Base-by-base conservation (phyloP, 176 grass and related monocot genomes). In the Thalia dealbata region DNA sequence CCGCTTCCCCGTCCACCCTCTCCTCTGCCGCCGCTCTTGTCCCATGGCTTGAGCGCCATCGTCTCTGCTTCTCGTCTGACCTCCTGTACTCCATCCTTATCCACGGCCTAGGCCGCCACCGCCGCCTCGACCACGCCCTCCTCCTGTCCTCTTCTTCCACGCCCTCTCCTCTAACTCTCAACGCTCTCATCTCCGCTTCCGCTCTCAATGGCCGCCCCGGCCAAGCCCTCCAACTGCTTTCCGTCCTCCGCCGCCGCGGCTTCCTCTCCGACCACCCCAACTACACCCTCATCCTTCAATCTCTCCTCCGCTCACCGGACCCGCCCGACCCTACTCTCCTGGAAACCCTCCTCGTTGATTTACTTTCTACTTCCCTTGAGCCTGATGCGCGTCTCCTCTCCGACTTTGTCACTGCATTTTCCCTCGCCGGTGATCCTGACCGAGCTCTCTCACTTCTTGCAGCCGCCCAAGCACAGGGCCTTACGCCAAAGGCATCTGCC, bases 1-100 rank as follows among this genome's bases (percentile, higher is more conserved):
- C 90, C 38, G 76, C 84, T 62, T 86, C 78, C 61, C 67, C 84
- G 45, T 77, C 78, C 28, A 90, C 93, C 13, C 84, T 90, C 77
- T 82, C 89, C 52, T 59, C 86, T 27, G 93, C 89, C 59, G 86
- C 84, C 38, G 84, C 84, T 50, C 83, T 96, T 45, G 64, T 97
- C 9, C 82, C 84, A 15, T 97, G 91, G 77, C 87, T 97, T 63
- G 83, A 91, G 75, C 86, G 89, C 59, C 93, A 96, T 52, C 87
- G 90, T 38, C 92, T 96, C 75, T 96, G 86, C 84, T 96, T 90
- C 87, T 86, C 89, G 19, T 82, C 89, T 61, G 89, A 96, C 84
- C 92, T 96, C 58, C 84, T 96, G 42, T 84, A 81, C 28, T 91
- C 89, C n/a, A 88, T 90, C 10, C 86, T 92, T 59, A 73, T 97